A percentile compares a stretch with the other conserved stretches of the same genome.
These are phyloP conservation scores for Pseudevernia furfuracea DNA, from an alignment of 495 filamentous ascomycete species.

Conservation along the genomic window DNA sequence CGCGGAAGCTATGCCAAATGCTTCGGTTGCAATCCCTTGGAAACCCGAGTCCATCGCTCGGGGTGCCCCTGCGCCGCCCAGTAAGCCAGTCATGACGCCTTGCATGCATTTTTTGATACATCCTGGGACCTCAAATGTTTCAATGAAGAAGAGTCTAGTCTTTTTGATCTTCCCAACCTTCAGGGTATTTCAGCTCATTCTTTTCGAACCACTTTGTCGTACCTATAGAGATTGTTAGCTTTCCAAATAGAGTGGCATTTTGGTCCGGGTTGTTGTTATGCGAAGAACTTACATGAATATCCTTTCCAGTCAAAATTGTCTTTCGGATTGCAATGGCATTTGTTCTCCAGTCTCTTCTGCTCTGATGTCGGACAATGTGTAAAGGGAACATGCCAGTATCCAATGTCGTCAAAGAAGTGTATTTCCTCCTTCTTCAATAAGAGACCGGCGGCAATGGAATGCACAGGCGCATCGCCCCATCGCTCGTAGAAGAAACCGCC, in stretches of 20 bases:
- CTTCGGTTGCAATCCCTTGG: neutral
- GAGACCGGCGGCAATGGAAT: constrained; percentile 85
- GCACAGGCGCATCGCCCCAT: constrained; percentile 87
- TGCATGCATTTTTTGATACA: neutral
- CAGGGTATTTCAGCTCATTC: constrained; percentile 69
- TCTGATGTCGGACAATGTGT: constrained; percentile 93
- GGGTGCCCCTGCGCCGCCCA: neutral
- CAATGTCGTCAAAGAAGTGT: constrained; percentile 98
- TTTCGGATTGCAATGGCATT: constrained; percentile 88
- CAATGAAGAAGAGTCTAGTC: constrained; percentile 38
- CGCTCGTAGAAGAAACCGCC: constrained; percentile 92
- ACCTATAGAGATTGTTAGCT: constrained; percentile 39
- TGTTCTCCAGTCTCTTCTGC: constrained; percentile 66
- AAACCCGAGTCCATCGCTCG: neutral
- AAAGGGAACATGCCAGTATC: constrained; percentile 97
- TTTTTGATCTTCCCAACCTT: constrained; percentile 66
- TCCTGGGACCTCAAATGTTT: neutral
- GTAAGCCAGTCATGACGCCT: neutral
- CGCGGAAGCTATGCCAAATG: constrained; percentile 1
- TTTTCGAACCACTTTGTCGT: constrained; percentile 78
- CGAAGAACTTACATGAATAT: constrained; percentile 68
- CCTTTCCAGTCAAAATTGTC: constrained; percentile 99
- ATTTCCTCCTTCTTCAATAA: constrained; percentile 86
- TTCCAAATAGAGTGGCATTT: neutral
- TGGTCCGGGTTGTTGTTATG: neutral